Evolutionary conservation across 2,329 filamentous ascomycete genomes (phyloP).

Genomic region (Talaromyces sp.): DNA sequence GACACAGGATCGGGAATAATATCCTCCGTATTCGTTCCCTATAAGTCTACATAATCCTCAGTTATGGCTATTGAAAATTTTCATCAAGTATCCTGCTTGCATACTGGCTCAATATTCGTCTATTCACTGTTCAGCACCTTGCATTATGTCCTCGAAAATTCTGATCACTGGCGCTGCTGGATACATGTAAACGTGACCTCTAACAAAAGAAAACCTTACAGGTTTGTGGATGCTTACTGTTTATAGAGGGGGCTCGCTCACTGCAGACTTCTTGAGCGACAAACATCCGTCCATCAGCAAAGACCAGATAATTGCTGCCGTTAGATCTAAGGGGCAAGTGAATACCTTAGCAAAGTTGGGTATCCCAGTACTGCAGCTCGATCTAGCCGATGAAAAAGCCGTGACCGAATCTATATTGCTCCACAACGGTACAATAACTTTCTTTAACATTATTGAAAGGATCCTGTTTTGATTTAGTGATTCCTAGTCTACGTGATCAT

Average conservation of each 20-base stretch:
- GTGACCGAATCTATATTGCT: background rate
- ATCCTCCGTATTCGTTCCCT: too few species aligned
- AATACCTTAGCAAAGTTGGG: background rate
- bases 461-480: background rate
- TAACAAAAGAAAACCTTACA: too few species aligned
- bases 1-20: too few species aligned
- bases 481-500: background rate
- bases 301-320: background rate
- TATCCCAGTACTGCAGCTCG: background rate
- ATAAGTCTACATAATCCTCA: too few species aligned
- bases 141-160: background rate
- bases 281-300: background rate
- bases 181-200: background rate
- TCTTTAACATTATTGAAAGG: too few species aligned
- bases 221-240: background rate
- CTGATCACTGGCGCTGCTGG: constrained; percentile 1
- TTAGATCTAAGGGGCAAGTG: background rate
- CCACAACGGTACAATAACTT: background rate
- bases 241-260: background rate
- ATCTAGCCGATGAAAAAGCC: background rate
- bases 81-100: too few species aligned
- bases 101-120: too few species aligned
- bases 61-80: too few species aligned
- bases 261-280: background rate
- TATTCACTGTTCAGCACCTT: too few species aligned